Conservation (phyloP, 352 stramenopile genomes). For the Pythium brachiatum region DNA sequence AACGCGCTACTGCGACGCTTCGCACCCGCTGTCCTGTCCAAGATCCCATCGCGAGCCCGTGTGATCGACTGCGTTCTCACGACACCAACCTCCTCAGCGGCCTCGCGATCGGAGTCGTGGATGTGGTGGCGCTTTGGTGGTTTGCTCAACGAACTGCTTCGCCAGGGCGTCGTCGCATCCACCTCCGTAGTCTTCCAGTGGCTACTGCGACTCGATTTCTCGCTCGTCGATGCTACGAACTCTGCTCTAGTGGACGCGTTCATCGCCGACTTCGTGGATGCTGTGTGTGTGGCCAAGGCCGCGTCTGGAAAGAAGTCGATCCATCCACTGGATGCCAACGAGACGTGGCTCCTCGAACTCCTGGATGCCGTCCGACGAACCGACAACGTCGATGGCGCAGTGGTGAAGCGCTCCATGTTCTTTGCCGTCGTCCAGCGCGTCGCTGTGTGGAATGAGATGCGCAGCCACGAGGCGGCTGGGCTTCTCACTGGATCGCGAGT, state of each 20-base stretch:
- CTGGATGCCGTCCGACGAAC: constrained; percentile 8
- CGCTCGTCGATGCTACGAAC: not conserved
- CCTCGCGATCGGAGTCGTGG: not conserved
- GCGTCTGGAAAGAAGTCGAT: constrained; percentile 3
- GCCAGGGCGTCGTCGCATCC: not conserved
- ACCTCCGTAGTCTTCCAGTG: constrained; percentile 10
- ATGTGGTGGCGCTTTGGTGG: constrained; percentile 9
- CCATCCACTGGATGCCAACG: constrained; percentile 10
- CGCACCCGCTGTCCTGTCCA: constrained; percentile 2
- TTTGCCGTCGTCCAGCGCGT: constrained; percentile 7
- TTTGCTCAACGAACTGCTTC: constrained; percentile 10
- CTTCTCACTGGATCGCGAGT: not conserved
- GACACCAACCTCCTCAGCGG: not conserved
- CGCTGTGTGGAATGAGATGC: not conserved
- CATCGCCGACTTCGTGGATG: constrained; percentile 6
- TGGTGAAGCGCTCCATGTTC: constrained; percentile 2
- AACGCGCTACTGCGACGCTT: not conserved
- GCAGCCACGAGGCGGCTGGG: constrained; percentile 3
- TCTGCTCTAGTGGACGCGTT: constrained; percentile 1
- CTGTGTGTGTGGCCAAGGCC: constrained; percentile 1
- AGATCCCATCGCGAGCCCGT: not conserved
- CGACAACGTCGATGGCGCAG: not conserved
- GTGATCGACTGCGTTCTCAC: constrained; percentile 4
- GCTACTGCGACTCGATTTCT: constrained; percentile 13
- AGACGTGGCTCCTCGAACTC: constrained; percentile 19